Evolutionary conservation across 2,329 filamentous ascomycete species (phyloP).

Genomic region (Trichoderma arundinaceum): DNA sequence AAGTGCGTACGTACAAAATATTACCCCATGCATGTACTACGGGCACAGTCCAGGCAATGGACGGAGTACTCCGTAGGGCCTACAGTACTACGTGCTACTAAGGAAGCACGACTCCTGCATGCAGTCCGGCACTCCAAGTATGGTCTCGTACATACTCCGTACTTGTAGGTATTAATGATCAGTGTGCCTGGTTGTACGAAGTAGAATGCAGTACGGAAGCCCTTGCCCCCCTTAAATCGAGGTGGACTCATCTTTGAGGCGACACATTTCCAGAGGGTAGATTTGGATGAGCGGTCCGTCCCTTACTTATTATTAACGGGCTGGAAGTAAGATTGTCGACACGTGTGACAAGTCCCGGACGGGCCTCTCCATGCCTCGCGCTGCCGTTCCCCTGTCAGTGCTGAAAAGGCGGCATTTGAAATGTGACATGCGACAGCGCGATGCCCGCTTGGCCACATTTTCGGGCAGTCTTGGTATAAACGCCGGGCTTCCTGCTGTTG

Average conservation of each 20-base stretch:
- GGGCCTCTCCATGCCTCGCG: conserved; percentile 21
- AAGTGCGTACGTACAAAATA: too few relatives aligned
- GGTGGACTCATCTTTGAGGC: conserved; percentile 27
- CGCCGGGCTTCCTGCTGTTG: conserved; percentile 25
- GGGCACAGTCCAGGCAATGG: too few relatives aligned
- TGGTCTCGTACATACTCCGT: too few relatives aligned
- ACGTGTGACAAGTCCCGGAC: conserved; percentile 27
- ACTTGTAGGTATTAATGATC: too few relatives aligned
- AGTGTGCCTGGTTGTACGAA: too few relatives aligned
- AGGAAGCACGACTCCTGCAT: too few relatives aligned
- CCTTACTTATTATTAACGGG: conserved; percentile 19
- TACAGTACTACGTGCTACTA: too few relatives aligned
- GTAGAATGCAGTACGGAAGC: not conserved
- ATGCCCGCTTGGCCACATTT: conserved; percentile 14
- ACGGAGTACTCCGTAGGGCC: too few relatives aligned
- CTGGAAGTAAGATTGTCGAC: conserved; percentile 28
- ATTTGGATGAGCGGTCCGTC: conserved; percentile 29
- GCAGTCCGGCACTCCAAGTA: too few relatives aligned
- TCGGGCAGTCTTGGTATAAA: conserved; percentile 25
- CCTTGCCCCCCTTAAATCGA: conserved; percentile 13
- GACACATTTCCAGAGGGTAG: not conserved
- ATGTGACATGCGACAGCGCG: conserved; percentile 22
- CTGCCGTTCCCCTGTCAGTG: conserved; percentile 10
- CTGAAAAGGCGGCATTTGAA: conserved; percentile 18
- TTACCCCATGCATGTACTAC: too few relatives aligned